Evolutionary conservation across 352 stramenopile species (phyloP), one percentile per base, ranked within the genome.

Genomic region (Pythium myriotylum): DNA sequence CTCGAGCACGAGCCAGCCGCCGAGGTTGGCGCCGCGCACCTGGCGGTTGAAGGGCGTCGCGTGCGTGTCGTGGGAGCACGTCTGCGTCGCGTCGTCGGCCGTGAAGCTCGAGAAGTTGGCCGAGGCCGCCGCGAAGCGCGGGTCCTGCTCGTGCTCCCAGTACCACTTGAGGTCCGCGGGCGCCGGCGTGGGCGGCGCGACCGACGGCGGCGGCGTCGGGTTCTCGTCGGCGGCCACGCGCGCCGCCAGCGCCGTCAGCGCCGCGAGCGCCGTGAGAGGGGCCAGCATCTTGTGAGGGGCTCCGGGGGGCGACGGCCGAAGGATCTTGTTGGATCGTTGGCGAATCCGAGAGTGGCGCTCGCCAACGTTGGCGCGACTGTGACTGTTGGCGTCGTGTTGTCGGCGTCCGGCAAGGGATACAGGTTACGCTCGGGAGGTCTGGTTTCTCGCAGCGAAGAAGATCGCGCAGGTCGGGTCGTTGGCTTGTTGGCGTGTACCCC

Each of bases 1-100:
- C 72, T 99, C 96, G 23, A 99, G 77, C 20, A 99, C 96, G 70
- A 99, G 86, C 90, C 90, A 98, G 19, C 94, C 94, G 29, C 94
- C 95, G 10, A 98, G 79, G 66, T 98, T 98, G 32, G 92, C 92
- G 16, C 93, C 93, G 42, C 92, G 89, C 47, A 98, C 72, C 59
- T 96, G 83, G 40, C 58, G 73, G 71, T 91, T 95, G 66, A 88
- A 95, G 12, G 79, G 82, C 33, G 76, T 89, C 23, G 82, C 70
- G 60, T 91, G 82, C 26, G 55, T 67, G 45, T 91, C 82, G 24
- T 84, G 73, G 9, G 79, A 85, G 65, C 82, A 91, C 27, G 77
- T 89, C 40, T 86, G 77, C 42, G 74, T 85, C 24, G 73, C 59
- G 63, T 91, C 79, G 48, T 91, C 62, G 1, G 79, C 72, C 47